phyloP scores from a whole-genome alignment of 75 land plant species.

The Selaginella tamariscina region DNA sequence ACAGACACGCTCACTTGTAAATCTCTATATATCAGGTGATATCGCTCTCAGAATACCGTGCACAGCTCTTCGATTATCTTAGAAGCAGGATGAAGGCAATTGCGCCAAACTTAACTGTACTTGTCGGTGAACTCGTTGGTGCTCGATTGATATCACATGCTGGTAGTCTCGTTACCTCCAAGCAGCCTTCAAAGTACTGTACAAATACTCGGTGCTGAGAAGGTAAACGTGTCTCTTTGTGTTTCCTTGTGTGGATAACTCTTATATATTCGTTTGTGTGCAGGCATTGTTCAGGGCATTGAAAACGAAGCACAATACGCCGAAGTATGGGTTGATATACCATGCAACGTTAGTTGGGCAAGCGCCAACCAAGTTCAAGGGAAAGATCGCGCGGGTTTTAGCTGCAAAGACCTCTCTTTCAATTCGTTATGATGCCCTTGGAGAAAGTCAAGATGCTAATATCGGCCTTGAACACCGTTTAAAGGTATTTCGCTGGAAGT shows the following conservation, averaged over 20 bases:
- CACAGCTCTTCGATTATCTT: slow-evolving; percentile 79
- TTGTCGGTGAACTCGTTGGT: slow-evolving; percentile 96
- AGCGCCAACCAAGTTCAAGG: slow-evolving; percentile 89
- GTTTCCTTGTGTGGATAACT: neutral
- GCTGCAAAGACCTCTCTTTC: slow-evolving; percentile 91
- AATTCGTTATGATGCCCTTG: slow-evolving; percentile 77
- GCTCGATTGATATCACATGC: slow-evolving; percentile 96
- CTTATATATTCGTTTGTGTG: no score
- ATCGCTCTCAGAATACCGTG: slow-evolving; percentile 75
- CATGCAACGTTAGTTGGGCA: slow-evolving; percentile 95
- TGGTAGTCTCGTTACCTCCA: slow-evolving; percentile 93
- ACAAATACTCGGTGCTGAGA: slow-evolving; percentile 96
- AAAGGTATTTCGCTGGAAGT: no score
- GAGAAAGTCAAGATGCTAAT: slow-evolving; percentile 57
- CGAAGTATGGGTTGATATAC: slow-evolving; percentile 94
- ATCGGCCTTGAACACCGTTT: slow-evolving; percentile 70
- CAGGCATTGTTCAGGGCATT: slow-evolving; percentile 92
- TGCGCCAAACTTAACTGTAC: slow-evolving; percentile 87
- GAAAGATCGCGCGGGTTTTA: slow-evolving; percentile 82
- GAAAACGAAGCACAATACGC: slow-evolving; percentile 92
- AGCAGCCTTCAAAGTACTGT: slow-evolving; percentile 96
- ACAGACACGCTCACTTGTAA: no score
- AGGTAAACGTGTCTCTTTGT: slow-evolving; percentile 28
- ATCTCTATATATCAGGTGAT: no score
- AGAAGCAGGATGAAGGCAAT: slow-evolving; percentile 90